Conservation (phyloP, 78 protist genomes). For the Blattamonas nauphoetae region DNA sequence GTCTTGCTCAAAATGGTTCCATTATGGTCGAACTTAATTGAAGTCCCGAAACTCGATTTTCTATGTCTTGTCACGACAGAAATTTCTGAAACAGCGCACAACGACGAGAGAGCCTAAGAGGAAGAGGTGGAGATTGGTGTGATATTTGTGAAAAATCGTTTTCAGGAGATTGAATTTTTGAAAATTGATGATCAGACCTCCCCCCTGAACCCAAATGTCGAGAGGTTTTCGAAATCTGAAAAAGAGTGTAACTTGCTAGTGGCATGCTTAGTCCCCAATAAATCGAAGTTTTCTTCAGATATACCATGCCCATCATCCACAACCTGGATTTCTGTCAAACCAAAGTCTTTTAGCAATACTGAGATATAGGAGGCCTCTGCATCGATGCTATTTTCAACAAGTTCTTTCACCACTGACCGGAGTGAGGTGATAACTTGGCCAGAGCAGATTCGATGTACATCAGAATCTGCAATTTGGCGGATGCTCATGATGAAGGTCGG, state of each 20-base stretch:
- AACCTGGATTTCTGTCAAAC: conserved; percentile 40
- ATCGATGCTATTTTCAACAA: conserved; percentile 79
- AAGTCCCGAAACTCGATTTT: background rate
- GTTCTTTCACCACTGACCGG: conserved; percentile 71
- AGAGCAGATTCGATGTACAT: conserved; percentile 6
- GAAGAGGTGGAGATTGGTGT: no score
- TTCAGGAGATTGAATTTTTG: no score
- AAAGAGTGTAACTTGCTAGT: conserved; percentile 63
- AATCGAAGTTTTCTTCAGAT: conserved; percentile 11
- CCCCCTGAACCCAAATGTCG: conserved; percentile 84
- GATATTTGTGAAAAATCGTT: no score
- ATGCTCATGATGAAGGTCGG: no score
- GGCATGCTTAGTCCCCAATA: conserved; percentile 47
- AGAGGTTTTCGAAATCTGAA: conserved; percentile 49
- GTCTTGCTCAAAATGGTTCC: background rate
- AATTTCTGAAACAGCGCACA: conserved; percentile 45
- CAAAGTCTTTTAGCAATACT: conserved; percentile 15
- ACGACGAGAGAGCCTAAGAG: conserved; percentile 71
- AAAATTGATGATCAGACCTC: conserved; percentile 32
- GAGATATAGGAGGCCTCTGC: conserved; percentile 67
- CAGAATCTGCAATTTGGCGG: background rate
- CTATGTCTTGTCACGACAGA: conserved; percentile 8
- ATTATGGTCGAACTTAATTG: background rate
- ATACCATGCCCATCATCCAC: conserved; percentile 75
- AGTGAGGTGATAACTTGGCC: conserved; percentile 68